Evolutionary conservation across 352 stramenopile species (phyloP).

Genomic region (Plasmopara halstedii): DNA sequence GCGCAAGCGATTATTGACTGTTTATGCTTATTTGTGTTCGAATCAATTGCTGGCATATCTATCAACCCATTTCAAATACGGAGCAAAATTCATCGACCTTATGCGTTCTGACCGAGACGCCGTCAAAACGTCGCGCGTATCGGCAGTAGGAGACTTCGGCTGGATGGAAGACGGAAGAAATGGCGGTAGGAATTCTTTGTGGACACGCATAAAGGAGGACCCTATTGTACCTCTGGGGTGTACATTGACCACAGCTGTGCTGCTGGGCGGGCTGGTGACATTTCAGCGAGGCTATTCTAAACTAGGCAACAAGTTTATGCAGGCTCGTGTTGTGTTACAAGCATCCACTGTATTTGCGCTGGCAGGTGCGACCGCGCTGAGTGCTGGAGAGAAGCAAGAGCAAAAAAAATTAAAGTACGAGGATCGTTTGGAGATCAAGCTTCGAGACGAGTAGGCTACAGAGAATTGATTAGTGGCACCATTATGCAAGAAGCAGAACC

Average conservation of each 20-base stretch:
- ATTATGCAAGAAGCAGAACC: no score
- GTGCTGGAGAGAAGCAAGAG: slow-evolving; percentile 39
- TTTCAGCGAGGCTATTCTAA: slow-evolving; percentile 70
- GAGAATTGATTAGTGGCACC: no score
- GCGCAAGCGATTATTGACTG: no score
- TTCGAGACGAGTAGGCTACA: slow-evolving; percentile 23
- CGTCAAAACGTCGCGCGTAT: slow-evolving; percentile 14
- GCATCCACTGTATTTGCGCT: slow-evolving; percentile 63
- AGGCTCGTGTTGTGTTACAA: slow-evolving; percentile 66
- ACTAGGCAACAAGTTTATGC: slow-evolving; percentile 79
- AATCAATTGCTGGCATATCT: no score
- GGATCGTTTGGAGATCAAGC: slow-evolving; percentile 60
- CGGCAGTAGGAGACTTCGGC: slow-evolving; percentile 48
- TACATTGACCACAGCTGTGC: slow-evolving; percentile 47
- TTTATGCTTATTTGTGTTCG: no score
- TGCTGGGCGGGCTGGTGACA: slow-evolving; percentile 58
- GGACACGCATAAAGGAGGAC: slow-evolving; percentile 58
- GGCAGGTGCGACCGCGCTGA: slow-evolving; percentile 35
- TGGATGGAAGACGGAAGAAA: slow-evolving; percentile 56
- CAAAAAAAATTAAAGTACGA: slow-evolving; percentile 56
- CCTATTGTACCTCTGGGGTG: slow-evolving; percentile 72
- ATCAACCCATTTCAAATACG: no score
- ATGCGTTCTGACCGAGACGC: slow-evolving; percentile 9
- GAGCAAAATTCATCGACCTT: no score
- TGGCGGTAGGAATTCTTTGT: slow-evolving; percentile 54